Percentiles rank a stretch among this genome's conserved stretches.
Evolutionary conservation across 495 filamentous ascomycete genomes (phyloP).

Genomic region (Extremus antarcticus): DNA sequence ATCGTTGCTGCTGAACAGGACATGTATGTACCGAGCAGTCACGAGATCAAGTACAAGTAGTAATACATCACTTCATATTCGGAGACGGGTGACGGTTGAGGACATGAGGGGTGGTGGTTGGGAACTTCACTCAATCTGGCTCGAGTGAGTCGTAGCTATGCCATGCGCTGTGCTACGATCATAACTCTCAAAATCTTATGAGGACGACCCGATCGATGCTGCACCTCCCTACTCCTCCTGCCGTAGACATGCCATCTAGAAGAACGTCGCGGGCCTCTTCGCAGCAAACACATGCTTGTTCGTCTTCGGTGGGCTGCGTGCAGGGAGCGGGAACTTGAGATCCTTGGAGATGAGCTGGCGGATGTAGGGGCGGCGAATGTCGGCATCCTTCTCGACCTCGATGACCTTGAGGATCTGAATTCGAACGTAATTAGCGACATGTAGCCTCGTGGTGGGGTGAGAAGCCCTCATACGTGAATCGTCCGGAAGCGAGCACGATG

Average conservation of each 20-base stretch:
- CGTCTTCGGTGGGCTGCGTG: conserved; percentile 69
- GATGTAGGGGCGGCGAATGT: conserved; percentile 96
- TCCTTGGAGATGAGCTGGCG: conserved; percentile 90
- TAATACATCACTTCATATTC: no score
- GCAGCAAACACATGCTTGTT: conserved; percentile 83
- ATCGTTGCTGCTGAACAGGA: no score
- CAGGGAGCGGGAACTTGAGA: conserved; percentile 96
- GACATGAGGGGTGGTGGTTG: no score
- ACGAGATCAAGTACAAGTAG: no score
- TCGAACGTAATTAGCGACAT: not conserved
- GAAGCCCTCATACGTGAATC: conserved; percentile 68
- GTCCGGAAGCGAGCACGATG: conserved; percentile 96
- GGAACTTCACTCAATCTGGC: no score
- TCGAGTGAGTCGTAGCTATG: no score
- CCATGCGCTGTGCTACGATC: not conserved
- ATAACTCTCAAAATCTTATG: no score
- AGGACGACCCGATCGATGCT: not conserved
- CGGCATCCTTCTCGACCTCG: conserved; percentile 83
- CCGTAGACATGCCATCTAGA: conserved; percentile 19
- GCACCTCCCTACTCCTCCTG: not conserved
- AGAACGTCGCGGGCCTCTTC: conserved; percentile 84
- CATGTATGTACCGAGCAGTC: no score
- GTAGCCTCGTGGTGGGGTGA: not conserved
- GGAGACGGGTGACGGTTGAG: no score
- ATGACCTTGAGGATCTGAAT: conserved; percentile 91